phyloP scores from a whole-genome alignment of 495 filamentous ascomycete species.

The Paragyromitra xinjiangensis region DNA sequence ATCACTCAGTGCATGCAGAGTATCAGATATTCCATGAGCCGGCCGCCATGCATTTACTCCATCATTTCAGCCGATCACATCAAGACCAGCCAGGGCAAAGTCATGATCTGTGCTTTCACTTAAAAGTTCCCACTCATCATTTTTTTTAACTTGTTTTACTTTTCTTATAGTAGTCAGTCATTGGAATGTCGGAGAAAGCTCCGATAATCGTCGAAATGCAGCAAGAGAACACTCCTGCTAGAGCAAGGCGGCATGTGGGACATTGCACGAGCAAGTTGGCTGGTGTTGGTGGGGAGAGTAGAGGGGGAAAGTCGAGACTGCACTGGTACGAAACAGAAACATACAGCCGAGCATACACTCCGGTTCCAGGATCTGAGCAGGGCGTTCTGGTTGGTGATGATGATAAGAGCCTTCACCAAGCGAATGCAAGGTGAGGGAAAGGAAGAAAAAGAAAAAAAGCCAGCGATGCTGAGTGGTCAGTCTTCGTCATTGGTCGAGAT shows the following conservation, averaged over 20 bases:
- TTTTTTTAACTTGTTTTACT: conserved; percentile 7
- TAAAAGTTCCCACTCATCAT: conserved; percentile 10
- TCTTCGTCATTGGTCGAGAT: conserved; percentile 8
- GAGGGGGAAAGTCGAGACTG: conserved; percentile 16
- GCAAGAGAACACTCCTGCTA: background rate
- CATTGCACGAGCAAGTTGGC: background rate
- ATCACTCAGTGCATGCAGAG: conserved; percentile 18
- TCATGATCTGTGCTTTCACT: conserved; percentile 27
- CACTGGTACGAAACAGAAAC: conserved; percentile 10
- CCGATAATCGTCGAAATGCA: conserved; percentile 13
- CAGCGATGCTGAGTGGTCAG: conserved; percentile 13
- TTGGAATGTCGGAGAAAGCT: conserved; percentile 35
- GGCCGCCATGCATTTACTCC: conserved; percentile 17
- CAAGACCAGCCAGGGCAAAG: conserved; percentile 14
- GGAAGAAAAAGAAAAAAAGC: background rate
- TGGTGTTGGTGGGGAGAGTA: background rate
- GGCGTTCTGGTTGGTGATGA: conserved; percentile 10
- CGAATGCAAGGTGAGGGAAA: conserved; percentile 1
- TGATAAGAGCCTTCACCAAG: conserved; percentile 26
- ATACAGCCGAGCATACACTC: conserved; percentile 9
- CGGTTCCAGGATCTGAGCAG: background rate
- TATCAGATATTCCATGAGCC: background rate
- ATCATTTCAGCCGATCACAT: conserved; percentile 20
- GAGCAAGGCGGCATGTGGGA: conserved; percentile 13
- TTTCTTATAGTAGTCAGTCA: conserved; percentile 8